A percentile compares a stretch with the other conserved stretches of the same genome.
These are phyloP conservation scores for Oropetium thomaeum DNA, from an alignment of 176 grass and related monocot genomes.

Conservation along the genomic window DNA sequence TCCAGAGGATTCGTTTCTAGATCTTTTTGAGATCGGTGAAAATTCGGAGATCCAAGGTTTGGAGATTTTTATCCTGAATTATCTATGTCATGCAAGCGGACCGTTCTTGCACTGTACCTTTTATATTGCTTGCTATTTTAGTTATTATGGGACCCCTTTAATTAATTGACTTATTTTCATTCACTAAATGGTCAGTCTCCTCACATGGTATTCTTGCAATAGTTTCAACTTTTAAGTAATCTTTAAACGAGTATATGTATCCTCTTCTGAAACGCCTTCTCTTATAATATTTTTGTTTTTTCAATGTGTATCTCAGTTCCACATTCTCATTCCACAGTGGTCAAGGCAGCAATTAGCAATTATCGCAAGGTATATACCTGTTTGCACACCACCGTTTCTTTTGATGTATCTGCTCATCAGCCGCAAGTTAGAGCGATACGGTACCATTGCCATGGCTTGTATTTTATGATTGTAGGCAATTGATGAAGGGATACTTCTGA, in stretches of 20 bases:
- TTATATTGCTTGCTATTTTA: background rate
- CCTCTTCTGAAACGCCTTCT: slow-evolving; percentile 6
- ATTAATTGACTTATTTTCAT: background rate
- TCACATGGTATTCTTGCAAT: background rate
- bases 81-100: slow-evolving; percentile 2
- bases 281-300: background rate
- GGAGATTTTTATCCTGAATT: slow-evolving; percentile 17
- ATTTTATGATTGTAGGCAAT: slow-evolving; percentile 54
- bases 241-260: background rate
- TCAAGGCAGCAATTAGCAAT: slow-evolving; percentile 64
- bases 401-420: background rate
- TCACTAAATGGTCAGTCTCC: background rate
- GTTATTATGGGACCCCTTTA: background rate
- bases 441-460: slow-evolving; percentile 3
- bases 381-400: background rate
- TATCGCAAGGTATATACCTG: slow-evolving; percentile 54
- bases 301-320: slow-evolving; percentile 51
- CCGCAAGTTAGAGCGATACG: slow-evolving; percentile 11
- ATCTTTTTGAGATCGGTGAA: slow-evolving; percentile 64
- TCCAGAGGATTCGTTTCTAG: slow-evolving; percentile 81
- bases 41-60: slow-evolving; percentile 84
- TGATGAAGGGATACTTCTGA: slow-evolving; percentile 73
- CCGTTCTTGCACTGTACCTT: background rate
- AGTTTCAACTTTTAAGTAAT: background rate
- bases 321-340: slow-evolving; percentile 48